Conservation (phyloP, 2,329 filamentous ascomycete genomes). For the Cladosporium cucumerinum region DNA sequence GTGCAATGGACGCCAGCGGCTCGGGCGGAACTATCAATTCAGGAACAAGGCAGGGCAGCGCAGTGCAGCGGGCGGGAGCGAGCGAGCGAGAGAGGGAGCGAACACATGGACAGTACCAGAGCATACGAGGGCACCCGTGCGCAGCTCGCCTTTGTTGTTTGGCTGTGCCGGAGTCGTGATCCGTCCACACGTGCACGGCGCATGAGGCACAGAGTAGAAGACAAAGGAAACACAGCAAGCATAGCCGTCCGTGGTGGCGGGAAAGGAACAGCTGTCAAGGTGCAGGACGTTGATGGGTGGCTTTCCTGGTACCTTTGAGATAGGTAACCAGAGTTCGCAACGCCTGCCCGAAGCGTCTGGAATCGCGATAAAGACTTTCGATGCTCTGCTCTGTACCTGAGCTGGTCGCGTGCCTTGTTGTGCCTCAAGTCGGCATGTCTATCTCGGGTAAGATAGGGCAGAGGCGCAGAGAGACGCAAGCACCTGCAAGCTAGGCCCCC, state of each 20-base stretch:
- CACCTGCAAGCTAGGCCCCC: background rate
- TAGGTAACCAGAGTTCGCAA: background rate
- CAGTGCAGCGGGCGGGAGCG: conserved; percentile 1
- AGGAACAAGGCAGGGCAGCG: background rate
- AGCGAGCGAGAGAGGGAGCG: background rate
- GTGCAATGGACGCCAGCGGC: background rate
- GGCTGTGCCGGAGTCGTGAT: background rate
- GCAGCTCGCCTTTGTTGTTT: conserved; percentile 4
- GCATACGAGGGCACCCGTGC: conserved; percentile 2
- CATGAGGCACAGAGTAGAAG: background rate
- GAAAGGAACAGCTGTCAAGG: conserved; percentile 3
- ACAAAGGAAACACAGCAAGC: background rate
- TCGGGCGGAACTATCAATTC: background rate
- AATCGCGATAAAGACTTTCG: conserved; percentile 4
- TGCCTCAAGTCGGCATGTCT: background rate
- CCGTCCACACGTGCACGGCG: background rate
- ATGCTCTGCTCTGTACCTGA: background rate
- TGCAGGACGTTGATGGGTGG: background rate
- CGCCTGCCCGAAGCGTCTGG: conserved; percentile 6
- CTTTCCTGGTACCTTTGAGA: background rate
- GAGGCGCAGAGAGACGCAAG: background rate
- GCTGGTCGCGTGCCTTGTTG: conserved; percentile 8
- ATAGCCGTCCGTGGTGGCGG: background rate
- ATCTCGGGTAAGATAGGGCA: conserved; percentile 13
- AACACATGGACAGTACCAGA: background rate